A percentile compares a stretch with the other conserved stretches of the same genome.
Evolutionary conservation across 1,284 basidiomycete species (phyloP).

Genomic region (Pseudozyma sp.): DNA sequence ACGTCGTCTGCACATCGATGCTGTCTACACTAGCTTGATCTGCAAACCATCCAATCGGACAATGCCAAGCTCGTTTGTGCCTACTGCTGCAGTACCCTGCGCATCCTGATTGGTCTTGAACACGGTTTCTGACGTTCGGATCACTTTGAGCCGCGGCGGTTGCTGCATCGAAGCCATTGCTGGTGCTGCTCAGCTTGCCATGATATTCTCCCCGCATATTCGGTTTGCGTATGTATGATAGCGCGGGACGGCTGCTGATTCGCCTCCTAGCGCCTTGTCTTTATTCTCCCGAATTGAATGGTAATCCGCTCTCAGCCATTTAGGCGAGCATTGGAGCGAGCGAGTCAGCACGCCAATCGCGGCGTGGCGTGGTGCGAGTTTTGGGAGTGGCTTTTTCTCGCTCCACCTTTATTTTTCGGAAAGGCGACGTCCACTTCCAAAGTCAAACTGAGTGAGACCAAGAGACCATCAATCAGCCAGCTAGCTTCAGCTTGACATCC

Average conservation of each 20-base stretch:
- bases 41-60: not conserved
- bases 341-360: not conserved
- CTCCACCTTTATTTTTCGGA: not conserved
- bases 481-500: not conserved
- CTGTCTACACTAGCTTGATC: too few species aligned
- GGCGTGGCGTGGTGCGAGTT: not conserved
- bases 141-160: constrained; percentile 6
- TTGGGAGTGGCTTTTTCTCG: not conserved
- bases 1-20: not conserved
- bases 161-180: not conserved
- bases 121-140: constrained; percentile 1
- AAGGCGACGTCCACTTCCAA: not conserved
- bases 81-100: not conserved
- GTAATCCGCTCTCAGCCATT: not conserved
- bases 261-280: not conserved
- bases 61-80: not conserved
- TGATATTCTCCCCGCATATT: not conserved
- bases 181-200: not conserved
- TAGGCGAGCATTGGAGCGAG: not conserved
- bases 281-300: not conserved
- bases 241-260: not conserved
- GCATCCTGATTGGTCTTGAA: not conserved
- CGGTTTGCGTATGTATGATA: not conserved
- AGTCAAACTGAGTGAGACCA: not conserved
- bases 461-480: not conserved